Evolutionary conservation across 2,329 filamentous ascomycete species (phyloP), one percentile per base, ranked within the genome.

Genomic region (Penicillium sclerotigenum): DNA sequence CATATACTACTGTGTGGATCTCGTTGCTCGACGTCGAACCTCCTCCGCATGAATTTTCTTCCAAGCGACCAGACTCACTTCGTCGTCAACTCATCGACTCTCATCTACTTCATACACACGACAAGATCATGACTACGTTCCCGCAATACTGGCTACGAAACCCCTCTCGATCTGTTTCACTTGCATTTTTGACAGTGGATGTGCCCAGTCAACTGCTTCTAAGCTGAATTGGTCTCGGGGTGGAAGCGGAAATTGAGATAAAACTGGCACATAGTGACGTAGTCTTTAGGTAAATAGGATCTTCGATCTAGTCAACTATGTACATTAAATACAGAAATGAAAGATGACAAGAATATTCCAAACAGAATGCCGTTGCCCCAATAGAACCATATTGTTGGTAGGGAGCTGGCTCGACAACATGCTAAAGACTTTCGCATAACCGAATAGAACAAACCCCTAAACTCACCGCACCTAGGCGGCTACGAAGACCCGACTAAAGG

Each of bases 31-130:
- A 33, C 47, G 37, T 67, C 64, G 16, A 68, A 63, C 47, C 59
- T 48, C 57, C 63, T 66, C 61, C 51, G 13, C 52, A 63, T 52
- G 65, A 57, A 62, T 68, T 66, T 57, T 56, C 63, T 31, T 24
- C 59, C 11, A 64, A 58, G 50, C 58, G 59, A 41, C 41, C 52
- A 52, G 65, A 65, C 59, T 66, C 60, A 47, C 55, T 68, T 49
- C 55, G 52, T 54, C 54, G 59, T 34, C 47, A 65, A 58, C 57
- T 68, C 6, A 68, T 68, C 52, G 52, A 66, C 47, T 54, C 31
- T 43, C 52, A 66, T 60, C 58, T 68, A 7, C 22, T 24, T 24
- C 40, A 59, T 57, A 51, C 34, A 16, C 50, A 60, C 20, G 29
- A 60, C 24, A 31, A 60, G 22, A 62, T 65, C 26, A 60, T n/a